Evolutionary conservation across 306 rosid genomes (phyloP).

Genomic region (Crataegus laevigata): DNA sequence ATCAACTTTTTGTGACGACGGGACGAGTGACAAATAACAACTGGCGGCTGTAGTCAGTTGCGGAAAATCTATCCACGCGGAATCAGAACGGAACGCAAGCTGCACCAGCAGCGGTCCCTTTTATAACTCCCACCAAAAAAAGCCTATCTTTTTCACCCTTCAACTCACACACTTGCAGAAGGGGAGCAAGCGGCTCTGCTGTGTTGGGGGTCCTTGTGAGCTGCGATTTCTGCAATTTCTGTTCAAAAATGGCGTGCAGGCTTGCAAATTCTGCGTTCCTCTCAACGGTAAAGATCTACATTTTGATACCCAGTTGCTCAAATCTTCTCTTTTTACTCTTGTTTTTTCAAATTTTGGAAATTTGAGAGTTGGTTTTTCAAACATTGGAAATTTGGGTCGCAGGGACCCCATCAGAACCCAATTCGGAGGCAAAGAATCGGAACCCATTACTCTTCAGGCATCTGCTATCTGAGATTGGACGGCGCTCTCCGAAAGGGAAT

Average conservation of each 20-base stretch:
- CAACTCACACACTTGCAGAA: neutral
- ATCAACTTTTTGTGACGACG: too few species aligned
- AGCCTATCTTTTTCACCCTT: too few species aligned
- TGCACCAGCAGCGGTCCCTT: too few species aligned
- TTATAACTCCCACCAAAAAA: too few species aligned
- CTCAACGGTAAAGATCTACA: conserved; percentile 32
- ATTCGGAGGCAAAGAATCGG: conserved; percentile 30
- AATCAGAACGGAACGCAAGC: too few species aligned
- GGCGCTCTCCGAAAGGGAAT: conserved; percentile 36
- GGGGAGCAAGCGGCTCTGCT: neutral
- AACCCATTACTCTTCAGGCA: conserved; percentile 46
- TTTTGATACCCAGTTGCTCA: neutral
- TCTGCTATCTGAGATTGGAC: conserved; percentile 27
- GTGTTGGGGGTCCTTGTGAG: conserved; percentile 15
- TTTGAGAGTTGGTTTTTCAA: neutral
- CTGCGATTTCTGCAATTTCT: conserved; percentile 19
- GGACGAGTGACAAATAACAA: too few species aligned
- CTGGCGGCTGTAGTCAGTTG: too few species aligned
- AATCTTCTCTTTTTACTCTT: neutral
- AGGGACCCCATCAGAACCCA: conserved; percentile 54
- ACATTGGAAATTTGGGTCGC: conserved; percentile 11
- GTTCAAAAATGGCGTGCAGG: conserved; percentile 57
- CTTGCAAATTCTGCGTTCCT: conserved; percentile 56
- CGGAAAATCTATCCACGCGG: too few species aligned
- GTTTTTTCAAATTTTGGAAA: neutral